phyloP scores from a whole-genome alignment of 2,329 filamentous ascomycete species.

The Magnaporthiopsis incrustans region DNA sequence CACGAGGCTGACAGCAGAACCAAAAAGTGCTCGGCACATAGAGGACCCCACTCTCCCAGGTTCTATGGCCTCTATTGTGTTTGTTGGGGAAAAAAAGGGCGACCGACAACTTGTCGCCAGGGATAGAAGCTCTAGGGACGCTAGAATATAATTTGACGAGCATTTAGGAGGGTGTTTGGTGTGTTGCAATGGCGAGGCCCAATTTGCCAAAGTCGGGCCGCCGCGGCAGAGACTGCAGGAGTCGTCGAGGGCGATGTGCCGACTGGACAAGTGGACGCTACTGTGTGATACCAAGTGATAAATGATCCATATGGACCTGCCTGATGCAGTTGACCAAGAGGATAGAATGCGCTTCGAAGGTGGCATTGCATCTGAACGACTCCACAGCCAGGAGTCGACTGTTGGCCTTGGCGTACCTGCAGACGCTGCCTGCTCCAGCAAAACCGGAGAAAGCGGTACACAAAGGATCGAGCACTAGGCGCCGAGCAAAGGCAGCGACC shows the following conservation, averaged over 20 bases:
- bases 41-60: not conserved
- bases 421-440: not conserved
- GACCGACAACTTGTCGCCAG: not conserved
- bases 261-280: not conserved
- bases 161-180: not conserved
- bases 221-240: not conserved
- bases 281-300: not conserved
- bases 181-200: not conserved
- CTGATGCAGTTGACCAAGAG: not conserved
- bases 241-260: not conserved
- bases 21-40: too few species aligned
- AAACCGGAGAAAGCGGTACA: not conserved
- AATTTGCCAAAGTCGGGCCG: not conserved
- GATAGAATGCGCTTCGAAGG: not conserved
- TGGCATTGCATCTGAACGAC: not conserved
- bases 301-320: not conserved
- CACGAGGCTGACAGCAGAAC: not conserved
- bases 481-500: not conserved
- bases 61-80: not conserved
- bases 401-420: not conserved
- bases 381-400: not conserved
- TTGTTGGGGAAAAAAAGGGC: not conserved
- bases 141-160: not conserved
- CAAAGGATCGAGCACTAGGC: not conserved
- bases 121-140: not conserved